These are phyloP conservation scores for Lyophyllum shimeji DNA, from an alignment of 768 basidiomycete species.

Conservation along the genomic window DNA sequence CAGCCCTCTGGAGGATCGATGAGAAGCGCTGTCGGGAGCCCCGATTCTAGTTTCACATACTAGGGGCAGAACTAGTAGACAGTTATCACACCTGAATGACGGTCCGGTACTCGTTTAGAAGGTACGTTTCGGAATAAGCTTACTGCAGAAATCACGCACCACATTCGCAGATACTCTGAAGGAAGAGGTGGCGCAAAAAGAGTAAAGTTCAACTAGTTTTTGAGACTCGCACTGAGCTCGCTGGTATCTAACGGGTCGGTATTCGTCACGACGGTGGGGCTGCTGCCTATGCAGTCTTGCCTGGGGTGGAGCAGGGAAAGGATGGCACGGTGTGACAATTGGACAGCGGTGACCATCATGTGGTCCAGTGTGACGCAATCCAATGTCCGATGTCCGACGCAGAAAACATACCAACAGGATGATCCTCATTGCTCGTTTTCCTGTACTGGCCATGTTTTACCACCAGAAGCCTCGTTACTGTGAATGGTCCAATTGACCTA, in stretches of 20 bases:
- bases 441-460: not conserved
- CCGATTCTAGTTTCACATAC: slow-evolving; percentile 38
- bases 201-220: slow-evolving; percentile 1
- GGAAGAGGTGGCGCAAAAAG: slow-evolving; percentile 21
- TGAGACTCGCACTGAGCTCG: not conserved
- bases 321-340: slow-evolving; percentile 10
- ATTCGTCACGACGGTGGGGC: slow-evolving; percentile 8
- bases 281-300: slow-evolving; percentile 13
- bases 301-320: slow-evolving; percentile 2
- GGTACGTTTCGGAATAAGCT: slow-evolving; percentile 20
- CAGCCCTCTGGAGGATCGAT: slow-evolving; percentile 52
- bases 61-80: slow-evolving; percentile 70
- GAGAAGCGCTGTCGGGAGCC: slow-evolving; percentile 19
- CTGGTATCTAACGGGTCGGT: slow-evolving; percentile 7
- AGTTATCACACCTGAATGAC: slow-evolving; percentile 71
- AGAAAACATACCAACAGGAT: not conserved
- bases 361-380: slow-evolving; percentile 4
- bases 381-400: not conserved
- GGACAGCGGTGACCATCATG: slow-evolving; percentile 16
- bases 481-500: not conserved
- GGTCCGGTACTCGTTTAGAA: slow-evolving; percentile 12
- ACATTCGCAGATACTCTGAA: slow-evolving; percentile 23
- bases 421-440: not conserved
- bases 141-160: slow-evolving; percentile 19
- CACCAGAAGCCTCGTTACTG: not conserved